phyloP scores from a whole-genome alignment of 192 early-diverging fungal species.

The Podila verticillata region DNA sequence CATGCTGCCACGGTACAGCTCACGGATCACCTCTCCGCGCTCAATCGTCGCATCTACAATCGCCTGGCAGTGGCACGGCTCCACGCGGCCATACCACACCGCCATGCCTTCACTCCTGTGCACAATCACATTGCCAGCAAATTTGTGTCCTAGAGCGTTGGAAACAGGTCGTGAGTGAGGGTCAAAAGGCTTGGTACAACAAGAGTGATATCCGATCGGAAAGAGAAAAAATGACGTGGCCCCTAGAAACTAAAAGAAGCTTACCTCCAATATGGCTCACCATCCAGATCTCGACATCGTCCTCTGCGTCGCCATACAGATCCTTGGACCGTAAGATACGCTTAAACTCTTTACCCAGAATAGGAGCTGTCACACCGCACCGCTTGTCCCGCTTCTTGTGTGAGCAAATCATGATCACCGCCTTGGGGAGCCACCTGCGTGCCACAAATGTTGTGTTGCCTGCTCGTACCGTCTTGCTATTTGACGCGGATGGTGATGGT shows the following conservation, averaged over 20 bases:
- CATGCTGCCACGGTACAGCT: conserved; percentile 66
- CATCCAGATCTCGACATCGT: conserved; percentile 56
- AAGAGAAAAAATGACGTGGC: too few relatives aligned
- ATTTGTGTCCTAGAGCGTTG: conserved; percentile 60
- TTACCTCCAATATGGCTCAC: conserved; percentile 69
- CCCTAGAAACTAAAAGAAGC: too few relatives aligned
- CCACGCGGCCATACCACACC: conserved; percentile 69
- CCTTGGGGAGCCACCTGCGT: conserved; percentile 46
- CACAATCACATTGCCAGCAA: conserved; percentile 68
- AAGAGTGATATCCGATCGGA: too few relatives aligned
- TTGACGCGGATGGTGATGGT: background rate
- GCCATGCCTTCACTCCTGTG: conserved; percentile 59
- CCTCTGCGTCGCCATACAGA: conserved; percentile 37
- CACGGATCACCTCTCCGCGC: conserved; percentile 59
- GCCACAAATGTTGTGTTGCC: conserved; percentile 28
- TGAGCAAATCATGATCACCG: conserved; percentile 65
- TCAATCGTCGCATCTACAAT: conserved; percentile 65
- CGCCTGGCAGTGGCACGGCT: conserved; percentile 56
- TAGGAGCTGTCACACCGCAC: conserved; percentile 63
- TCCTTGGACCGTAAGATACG: conserved; percentile 55
- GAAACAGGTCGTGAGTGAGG: too few relatives aligned
- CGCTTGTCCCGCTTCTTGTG: conserved; percentile 65
- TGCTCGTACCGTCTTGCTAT: background rate
- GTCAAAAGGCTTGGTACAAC: background rate
- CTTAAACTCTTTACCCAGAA: conserved; percentile 60